Base-by-base conservation (phyloP, 306 rosid species). In the Lupinus albus region DNA sequence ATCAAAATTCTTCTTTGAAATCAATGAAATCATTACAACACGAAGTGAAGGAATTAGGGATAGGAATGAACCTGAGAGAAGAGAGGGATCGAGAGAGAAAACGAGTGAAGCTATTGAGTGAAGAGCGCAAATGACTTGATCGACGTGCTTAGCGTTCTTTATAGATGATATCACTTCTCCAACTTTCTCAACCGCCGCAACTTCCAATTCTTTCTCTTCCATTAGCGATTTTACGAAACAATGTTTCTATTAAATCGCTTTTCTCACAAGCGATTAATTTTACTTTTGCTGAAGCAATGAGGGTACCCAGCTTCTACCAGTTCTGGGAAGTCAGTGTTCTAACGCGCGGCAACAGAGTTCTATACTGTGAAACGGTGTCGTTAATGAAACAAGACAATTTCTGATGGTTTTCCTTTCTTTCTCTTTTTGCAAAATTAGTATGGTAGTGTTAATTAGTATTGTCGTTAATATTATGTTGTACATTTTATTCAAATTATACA, bases 51-150 rank as follows among this genome's bases (percentile, higher is more conserved):
- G 11, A 52, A 17, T 38, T 11, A 65, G 11, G 60, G 20, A 36
- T 36, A 61, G 14, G 30, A 72, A 28, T 8, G 72, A 66, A 92
- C 97, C 98, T 82, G 85, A 59, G 80, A 88, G 63, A 39, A 78
- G 83, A 47, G 91, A 84, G 12, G 91, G 21, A 42, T 89, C 86
- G 12, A 83, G 41, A 51, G 94, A 94, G 70, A 88, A 93, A 72
- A 89, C 88, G 74, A 80, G 83, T 11, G 79, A 2, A 17, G 88
- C 94, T 63, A 93, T 60, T 51, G 96, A 86, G 68, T 88, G 86
- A 82, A 93, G 89, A 0, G 91, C 79, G 56, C 75, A 78, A 57
- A 93, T 76, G 59, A 93, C 91, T 75, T 89, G 78, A 86, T 93
- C 96, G 33, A 86, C 89, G 33, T 83, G 84, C 61, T 88, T 88